phyloP scores from a whole-genome alignment of 2,329 filamentous ascomycete genomes.

The Grosmannia serpens region DNA sequence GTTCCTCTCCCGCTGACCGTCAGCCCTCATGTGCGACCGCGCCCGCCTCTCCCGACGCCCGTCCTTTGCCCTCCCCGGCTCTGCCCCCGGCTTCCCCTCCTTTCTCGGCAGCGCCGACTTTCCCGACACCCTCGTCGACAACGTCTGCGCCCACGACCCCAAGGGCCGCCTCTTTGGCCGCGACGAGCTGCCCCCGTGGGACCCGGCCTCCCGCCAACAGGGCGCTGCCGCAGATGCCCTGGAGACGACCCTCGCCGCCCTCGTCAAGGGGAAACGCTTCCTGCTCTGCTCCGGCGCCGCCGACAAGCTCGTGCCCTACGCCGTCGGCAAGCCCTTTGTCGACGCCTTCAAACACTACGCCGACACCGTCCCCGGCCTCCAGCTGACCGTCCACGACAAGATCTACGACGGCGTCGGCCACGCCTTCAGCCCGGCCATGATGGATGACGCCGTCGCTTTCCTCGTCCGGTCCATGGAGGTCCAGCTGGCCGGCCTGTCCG shows the following conservation, averaged over 20 bases:
- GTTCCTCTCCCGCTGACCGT: not conserved
- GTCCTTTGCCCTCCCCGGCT: conserved; percentile 45
- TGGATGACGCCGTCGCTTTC: conserved; percentile 52
- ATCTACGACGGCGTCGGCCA: conserved; percentile 61
- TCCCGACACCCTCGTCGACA: conserved; percentile 52
- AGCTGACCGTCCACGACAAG: conserved; percentile 49
- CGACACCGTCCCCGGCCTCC: conserved; percentile 38
- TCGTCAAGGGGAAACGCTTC: conserved; percentile 50
- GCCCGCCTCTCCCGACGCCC: conserved; percentile 57
- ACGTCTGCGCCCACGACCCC: conserved; percentile 59
- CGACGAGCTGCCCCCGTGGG: conserved; percentile 17
- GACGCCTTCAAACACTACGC: conserved; percentile 46
- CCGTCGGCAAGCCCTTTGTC: conserved; percentile 47
- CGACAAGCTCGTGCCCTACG: conserved; percentile 64
- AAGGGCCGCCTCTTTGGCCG: conserved; percentile 59
- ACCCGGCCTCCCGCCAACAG: too few species aligned
- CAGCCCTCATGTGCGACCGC: conserved; percentile 61
- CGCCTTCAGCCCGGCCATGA: conserved; percentile 56
- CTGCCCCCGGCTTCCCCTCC: conserved; percentile 35
- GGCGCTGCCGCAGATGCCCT: too few species aligned
- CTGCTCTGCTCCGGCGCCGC: conserved; percentile 52
- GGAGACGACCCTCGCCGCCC: conserved; percentile 6
- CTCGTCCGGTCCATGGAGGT: conserved; percentile 29
- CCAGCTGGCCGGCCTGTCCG: conserved; percentile 21
- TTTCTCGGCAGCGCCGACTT: conserved; percentile 76